Evolutionary conservation across 352 stramenopile genomes (phyloP), one percentile per base, ranked within the genome.

Genomic region (Stramenopiles sp.): DNA sequence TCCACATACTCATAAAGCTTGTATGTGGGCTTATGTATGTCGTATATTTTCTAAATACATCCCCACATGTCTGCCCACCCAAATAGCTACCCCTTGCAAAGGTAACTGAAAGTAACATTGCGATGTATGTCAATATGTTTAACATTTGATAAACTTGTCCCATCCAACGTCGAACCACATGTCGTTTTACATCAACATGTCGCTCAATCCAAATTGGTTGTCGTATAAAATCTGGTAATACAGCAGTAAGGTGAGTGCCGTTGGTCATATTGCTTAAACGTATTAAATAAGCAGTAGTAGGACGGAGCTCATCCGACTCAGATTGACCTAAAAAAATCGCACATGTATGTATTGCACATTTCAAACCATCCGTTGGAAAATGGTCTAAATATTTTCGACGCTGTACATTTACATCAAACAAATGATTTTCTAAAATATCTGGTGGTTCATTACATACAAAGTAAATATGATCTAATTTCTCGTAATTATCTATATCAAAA

Each of bases 381-480:
- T 76, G 65, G 13, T 4, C 65, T 20, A 76, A 31, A 20, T 76
- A 76, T 76, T 76, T 31, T 1, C 31, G 4, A 4, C 65, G 4
- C 4, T 4, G 4, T 13, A 20, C 13, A 33, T 76, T 33, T 33
- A 76, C 30, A 31, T 33, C 31, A 33, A 33, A 31, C 4, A 76
- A 13, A 13, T 76, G 65, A 20, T 76, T 76, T 20, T 76, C 65
- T 7, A 76, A 33, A 20, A 76, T 76, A 33, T 76, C 65, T 76
- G 65, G 65, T 7, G 65, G 65, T 13, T 76, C 4, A 33, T 31
- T 33, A 20, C 65, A 76, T 33, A 13, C 65, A 20, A 13, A 76
- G 65, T 76, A 76, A 33, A 76, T 76, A 33, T 76, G 65, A 31
- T 76, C 65, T 33, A 76, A 13, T 7, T 76, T 76, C 7, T 76